Evolutionary conservation across 163 green algal species (phyloP).

Genomic region (Chloromonas sp.): DNA sequence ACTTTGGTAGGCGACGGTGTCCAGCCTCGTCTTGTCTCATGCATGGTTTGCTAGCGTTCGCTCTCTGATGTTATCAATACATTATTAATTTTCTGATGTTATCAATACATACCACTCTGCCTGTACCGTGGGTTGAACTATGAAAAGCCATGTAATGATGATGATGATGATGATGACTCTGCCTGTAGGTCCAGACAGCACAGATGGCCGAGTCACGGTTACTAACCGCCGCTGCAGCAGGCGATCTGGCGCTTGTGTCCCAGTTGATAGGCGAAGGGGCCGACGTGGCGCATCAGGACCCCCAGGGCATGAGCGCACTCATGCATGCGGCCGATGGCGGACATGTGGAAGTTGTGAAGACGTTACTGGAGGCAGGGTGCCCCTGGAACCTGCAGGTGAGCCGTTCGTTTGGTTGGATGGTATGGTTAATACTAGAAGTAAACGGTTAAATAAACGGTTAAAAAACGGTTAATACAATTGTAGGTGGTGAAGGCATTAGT

Average conservation of each 20-base stretch:
- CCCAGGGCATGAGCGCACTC: constrained; percentile 1
- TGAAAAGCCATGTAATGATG: neutral
- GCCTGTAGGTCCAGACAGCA: neutral
- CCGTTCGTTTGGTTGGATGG: too few species aligned
- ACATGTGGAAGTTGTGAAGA: constrained; percentile 22
- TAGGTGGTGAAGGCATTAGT: too few species aligned
- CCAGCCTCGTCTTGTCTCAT: too few species aligned
- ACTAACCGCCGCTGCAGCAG: neutral
- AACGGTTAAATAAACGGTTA: too few species aligned
- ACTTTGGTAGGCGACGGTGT: too few species aligned
- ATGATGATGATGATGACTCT: neutral
- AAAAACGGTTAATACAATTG: too few species aligned
- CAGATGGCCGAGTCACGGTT: neutral
- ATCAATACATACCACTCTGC: too few species aligned
- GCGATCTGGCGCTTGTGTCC: neutral
- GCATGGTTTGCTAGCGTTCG: too few species aligned
- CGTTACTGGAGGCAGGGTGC: constrained; percentile 53
- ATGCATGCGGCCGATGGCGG: constrained; percentile 25
- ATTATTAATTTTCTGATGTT: too few species aligned
- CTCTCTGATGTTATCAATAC: too few species aligned
- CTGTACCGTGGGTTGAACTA: too few species aligned
- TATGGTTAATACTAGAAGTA: too few species aligned
- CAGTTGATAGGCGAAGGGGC: constrained; percentile 6
- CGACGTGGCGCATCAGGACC: constrained; percentile 9
- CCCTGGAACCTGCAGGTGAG: constrained; percentile 73